Evolutionary conservation across 202 grass and related monocot species (phyloP), one percentile per base, ranked within the genome.

Genomic region (Carex sylvatica): DNA sequence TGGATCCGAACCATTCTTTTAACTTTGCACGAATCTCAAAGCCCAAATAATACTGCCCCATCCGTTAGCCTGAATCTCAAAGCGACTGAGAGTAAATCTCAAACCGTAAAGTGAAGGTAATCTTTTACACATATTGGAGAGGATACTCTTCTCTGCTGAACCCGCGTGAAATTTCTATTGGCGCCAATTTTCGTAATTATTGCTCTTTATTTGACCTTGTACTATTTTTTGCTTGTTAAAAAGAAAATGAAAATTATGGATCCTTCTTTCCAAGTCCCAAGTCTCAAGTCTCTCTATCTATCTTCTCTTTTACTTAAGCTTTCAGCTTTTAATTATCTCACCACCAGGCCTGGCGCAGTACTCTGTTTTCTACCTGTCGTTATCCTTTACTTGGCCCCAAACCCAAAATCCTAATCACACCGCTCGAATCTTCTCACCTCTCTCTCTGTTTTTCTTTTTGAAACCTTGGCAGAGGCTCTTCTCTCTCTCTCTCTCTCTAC

Each of bases 371-470:
- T 54, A 15, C 24, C 73, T 60, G 74, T 59, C 74, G 18, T 60
- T 78, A 78, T 78, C 74, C 74, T 31, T 78, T 59, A 10, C 53
- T 78, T 78, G 74, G 74, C 74, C 53, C 52, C 74, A 59, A 60
- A 78, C 53, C 52, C 74, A 59, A 60, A 78, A 78, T 78, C 74
- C 74, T 31, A 78, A 78, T 78, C 53, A 40, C 74, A 78, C 74
- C 30, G 28, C 74, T 60, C 53, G 74, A 78, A 78, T 78, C 74
- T 60, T 78, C 74, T 59, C 9, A 12, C 74, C 4, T 59, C 26
- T 55, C 74, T 56, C 51, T 36, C 66, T 69, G 16, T 40, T 11
- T 47, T 11, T 12, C 10, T 49, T 49, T 11, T 12, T 49, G 46
- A 49, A 49, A 49, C 46, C 46, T 49, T 49, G 44, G 46, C 46